phyloP scores from a whole-genome alignment of 768 basidiomycete species.

The Sutorius australiensis region DNA sequence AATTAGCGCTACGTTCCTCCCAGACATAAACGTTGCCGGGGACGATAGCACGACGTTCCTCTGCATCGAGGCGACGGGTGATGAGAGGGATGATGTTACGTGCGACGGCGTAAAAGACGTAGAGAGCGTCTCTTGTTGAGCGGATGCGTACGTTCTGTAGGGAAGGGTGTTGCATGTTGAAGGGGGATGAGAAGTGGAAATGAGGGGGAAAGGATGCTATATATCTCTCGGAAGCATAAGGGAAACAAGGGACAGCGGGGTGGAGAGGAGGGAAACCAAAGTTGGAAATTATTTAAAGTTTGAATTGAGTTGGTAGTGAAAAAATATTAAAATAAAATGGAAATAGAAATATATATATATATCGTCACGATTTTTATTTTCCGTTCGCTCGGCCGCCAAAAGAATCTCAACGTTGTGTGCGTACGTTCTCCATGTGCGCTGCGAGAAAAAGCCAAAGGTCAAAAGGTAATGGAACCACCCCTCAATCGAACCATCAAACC shows the following conservation, averaged over 20 bases:
- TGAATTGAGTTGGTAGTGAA: slow-evolving; percentile 47
- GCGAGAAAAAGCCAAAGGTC: slow-evolving; percentile 15
- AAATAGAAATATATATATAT: slow-evolving; percentile 15
- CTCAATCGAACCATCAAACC: slow-evolving; percentile 23
- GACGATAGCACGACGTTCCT: slow-evolving; percentile 68
- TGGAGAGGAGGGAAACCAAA: slow-evolving; percentile 18
- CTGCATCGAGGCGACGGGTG: slow-evolving; percentile 76
- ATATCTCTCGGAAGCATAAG: slow-evolving; percentile 31
- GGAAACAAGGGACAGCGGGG: slow-evolving; percentile 14
- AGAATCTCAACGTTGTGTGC: neutral
- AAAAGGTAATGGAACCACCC: slow-evolving; percentile 18
- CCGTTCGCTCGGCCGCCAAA: slow-evolving; percentile 18
- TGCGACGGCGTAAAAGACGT: slow-evolving; percentile 77
- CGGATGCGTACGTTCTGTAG: slow-evolving; percentile 73
- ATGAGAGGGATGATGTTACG: slow-evolving; percentile 66
- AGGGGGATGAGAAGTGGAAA: slow-evolving; percentile 23
- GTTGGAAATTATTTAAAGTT: slow-evolving; percentile 50
- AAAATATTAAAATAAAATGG: slow-evolving; percentile 9
- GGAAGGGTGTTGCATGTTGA: slow-evolving; percentile 70
- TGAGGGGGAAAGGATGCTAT: slow-evolving; percentile 29
- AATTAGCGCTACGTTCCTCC: slow-evolving; percentile 83
- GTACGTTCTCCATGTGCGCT: neutral
- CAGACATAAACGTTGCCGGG: slow-evolving; percentile 84
- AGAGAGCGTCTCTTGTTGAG: slow-evolving; percentile 74
- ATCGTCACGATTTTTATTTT: neutral